These are phyloP conservation scores for Globisporangium splendens DNA, from an alignment of 352 stramenopile species.

Conservation along the genomic window DNA sequence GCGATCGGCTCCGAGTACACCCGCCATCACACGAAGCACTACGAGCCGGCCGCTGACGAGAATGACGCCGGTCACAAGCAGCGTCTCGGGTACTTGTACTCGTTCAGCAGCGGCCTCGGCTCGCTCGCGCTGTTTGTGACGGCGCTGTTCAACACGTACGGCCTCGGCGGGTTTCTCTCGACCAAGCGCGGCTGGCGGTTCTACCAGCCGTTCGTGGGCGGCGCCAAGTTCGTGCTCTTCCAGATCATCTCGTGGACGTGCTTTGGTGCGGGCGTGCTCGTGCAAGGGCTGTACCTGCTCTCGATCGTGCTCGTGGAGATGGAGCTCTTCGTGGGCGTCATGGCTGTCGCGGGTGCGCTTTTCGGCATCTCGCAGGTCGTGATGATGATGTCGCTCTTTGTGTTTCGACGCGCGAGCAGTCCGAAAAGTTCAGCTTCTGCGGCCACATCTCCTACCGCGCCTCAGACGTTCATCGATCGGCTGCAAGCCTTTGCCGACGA, in stretches of 20 bases:
- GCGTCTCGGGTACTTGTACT: conserved; percentile 21
- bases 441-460: conserved; percentile 4
- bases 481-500: conserved; percentile 51
- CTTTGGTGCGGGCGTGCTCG: conserved; percentile 59
- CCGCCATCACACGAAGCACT: conserved; percentile 17
- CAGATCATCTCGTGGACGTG: conserved; percentile 80
- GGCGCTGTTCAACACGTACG: conserved; percentile 81
- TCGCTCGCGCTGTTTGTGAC: conserved; percentile 73
- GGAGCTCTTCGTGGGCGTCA: conserved; percentile 74
- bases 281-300: conserved; percentile 74
- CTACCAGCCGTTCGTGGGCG: conserved; percentile 81
- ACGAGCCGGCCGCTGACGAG: conserved; percentile 4
- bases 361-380: conserved; percentile 68
- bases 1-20: conserved; percentile 56
- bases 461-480: conserved; percentile 20
- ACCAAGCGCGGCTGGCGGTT: conserved; percentile 81
- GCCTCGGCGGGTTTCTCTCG: conserved; percentile 63
- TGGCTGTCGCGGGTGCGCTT: conserved; percentile 55
- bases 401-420: conserved; percentile 35
- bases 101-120: conserved; percentile 50
- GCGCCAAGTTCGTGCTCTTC: conserved; percentile 65
- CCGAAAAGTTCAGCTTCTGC: background rate
- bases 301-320: conserved; percentile 77
- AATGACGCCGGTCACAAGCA: conserved; percentile 20
- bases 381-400: conserved; percentile 81